Evolutionary conservation across 306 rosid genomes (phyloP).

Genomic region (Vigna reflexopilosa): DNA sequence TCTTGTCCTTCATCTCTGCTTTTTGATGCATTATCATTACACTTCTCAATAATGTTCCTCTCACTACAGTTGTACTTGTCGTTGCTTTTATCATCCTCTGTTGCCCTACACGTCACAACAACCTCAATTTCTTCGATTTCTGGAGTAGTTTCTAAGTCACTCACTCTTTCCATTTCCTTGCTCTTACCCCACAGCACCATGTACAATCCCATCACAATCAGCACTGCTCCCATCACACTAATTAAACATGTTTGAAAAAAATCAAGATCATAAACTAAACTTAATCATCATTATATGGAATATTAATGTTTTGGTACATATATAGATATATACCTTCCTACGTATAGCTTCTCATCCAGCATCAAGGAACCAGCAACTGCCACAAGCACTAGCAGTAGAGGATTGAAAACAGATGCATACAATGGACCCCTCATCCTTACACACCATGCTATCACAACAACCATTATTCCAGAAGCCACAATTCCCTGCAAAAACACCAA

Average conservation of each 20-base stretch:
- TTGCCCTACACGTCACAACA: conserved; percentile 14
- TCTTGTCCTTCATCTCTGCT: conserved; percentile 15
- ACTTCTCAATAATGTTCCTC: neutral
- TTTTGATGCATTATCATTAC: conserved; percentile 7
- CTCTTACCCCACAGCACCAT: conserved; percentile 56
- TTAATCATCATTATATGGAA: neutral
- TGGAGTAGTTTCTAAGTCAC: conserved; percentile 23
- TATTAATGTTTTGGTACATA: neutral
- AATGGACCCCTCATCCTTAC: conserved; percentile 44
- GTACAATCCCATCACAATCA: conserved; percentile 51
- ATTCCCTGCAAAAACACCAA: conserved; percentile 41
- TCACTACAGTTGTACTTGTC: neutral
- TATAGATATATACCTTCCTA: conserved; percentile 48
- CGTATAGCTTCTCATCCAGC: conserved; percentile 49
- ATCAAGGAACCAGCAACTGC: conserved; percentile 51
- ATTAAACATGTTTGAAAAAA: conserved; percentile 10
- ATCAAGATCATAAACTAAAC: conserved; percentile 1
- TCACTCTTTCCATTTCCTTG: conserved; percentile 38
- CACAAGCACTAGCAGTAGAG: conserved; percentile 46
- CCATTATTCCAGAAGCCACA: conserved; percentile 45
- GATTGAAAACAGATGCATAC: conserved; percentile 49
- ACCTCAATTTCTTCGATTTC: conserved; percentile 32
- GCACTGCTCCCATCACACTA: conserved; percentile 52
- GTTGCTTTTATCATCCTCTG: neutral
- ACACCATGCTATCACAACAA: conserved; percentile 47